Evolutionary conservation across 805 yeast species (phyloP), one percentile per base, ranked within the genome.

Genomic region (Candida argentea): DNA sequence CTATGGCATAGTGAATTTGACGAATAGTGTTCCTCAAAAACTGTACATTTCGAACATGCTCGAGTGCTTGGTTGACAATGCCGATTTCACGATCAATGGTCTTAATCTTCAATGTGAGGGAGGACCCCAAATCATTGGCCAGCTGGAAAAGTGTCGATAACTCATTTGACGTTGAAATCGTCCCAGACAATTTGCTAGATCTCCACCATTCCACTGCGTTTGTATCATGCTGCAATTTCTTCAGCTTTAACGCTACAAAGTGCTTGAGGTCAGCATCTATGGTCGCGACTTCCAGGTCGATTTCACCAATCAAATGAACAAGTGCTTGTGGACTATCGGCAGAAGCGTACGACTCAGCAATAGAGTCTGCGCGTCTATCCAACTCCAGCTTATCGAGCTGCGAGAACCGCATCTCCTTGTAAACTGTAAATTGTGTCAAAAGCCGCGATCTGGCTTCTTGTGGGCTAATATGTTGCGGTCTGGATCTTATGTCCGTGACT

Each of bases 41-140:
- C 34, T 77, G 75, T 1, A 82, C 78, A 34, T 76, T 58, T 21
- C 67, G 61, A 3, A 84, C 89, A 44, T 76, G 84, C 10, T 62
- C 56, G 13, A 73, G 62, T 0, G 94, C 73, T 24, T 65, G 55
- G 28, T 65, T 55, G 10, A 87, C 82, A 21, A 80, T 67, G 4
- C 65, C 57, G 35, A 78, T 72, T 43, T 87, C 94, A 22, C 58
- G 57, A 48, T 85, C 94, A 22, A 83, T 58, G 2, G 74, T 50
- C 31, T 79, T 65, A 33, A 87, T 83, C 36, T 76, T 71, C 23
- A 69, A 69, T 2, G 94, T 79, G 28, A 87, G 70, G 10, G 69
- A 60, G 21, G 66, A 58, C 5, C 94, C 87, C 31, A 76, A 57
- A 26, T 67, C 67, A 27, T 80, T 74, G 1, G 93, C 79, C 23